phyloP scores from a whole-genome alignment of 1,139 yeast genomes.

The Hansenula anomala region DNA sequence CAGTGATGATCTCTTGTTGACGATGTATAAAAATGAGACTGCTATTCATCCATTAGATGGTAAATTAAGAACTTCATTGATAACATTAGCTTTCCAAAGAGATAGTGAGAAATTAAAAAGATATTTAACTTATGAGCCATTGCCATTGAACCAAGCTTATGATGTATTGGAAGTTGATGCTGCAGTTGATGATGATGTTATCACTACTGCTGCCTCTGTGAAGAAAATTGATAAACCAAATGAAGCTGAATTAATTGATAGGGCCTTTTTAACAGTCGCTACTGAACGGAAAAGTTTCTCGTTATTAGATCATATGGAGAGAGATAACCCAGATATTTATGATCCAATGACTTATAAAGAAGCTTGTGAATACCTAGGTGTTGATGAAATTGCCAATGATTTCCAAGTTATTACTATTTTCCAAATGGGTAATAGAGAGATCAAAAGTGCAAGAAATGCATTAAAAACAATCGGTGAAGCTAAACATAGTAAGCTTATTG shows the following conservation, averaged over 20 bases:
- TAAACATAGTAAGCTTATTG: constrained; percentile 48
- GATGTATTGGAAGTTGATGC: constrained; percentile 55
- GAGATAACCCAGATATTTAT: constrained; percentile 23
- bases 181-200: constrained; percentile 70
- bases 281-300: constrained; percentile 41
- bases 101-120: constrained; percentile 38
- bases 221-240: constrained; percentile 48
- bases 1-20: constrained; percentile 40
- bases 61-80: constrained; percentile 35
- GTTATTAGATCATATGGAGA: constrained; percentile 28
- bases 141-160: constrained; percentile 55
- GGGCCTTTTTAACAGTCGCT: constrained; percentile 60
- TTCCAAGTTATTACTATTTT: constrained; percentile 52
- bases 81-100: constrained; percentile 40
- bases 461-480: constrained; percentile 43
- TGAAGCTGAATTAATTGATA: constrained; percentile 27
- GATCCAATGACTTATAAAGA: constrained; percentile 24
- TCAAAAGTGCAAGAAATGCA: constrained; percentile 46
- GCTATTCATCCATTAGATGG: constrained; percentile 29
- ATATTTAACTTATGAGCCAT: constrained; percentile 50
- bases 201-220: constrained; percentile 64
- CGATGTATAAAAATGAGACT: constrained; percentile 41
- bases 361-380: constrained; percentile 41
- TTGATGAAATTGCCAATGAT: constrained; percentile 44
- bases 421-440: constrained; percentile 29